Base-by-base conservation (phyloP, 768 basidiomycete species). In the Xerocomellus dryophilus region DNA sequence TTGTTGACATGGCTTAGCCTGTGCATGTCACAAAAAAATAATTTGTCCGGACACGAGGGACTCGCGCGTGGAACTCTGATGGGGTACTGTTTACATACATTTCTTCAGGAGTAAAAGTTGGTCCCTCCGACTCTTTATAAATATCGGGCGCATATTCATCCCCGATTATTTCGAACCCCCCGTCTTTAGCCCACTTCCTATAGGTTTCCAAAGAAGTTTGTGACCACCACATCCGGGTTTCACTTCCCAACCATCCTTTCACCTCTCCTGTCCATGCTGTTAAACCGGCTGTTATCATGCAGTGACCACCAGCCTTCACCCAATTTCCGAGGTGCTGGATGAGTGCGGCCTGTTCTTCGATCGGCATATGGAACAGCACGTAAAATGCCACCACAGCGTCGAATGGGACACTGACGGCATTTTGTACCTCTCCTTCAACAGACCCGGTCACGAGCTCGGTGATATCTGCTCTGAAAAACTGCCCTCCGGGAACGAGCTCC, bases 321-420 rank as follows among this genome's bases (percentile, higher is more conserved):
- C 65, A 60, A 65, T 64, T 56, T 62, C 60, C 65, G 53, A 56
- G 42, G 31, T 46, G 42, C 10, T 18, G 46, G 32, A 61, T 45
- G 34, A 56, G 47, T 38, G 43, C 55, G 47, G 9, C 45, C 36
- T 39, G 51, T 32, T 53, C 56, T 21, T 54, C 42, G 42, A 59
- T 21, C 25, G 51, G 54, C 36, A 58, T 47, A n/a, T 53, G 47
- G 41, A 54, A 38, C 3, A 47, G 31, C 45, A 56, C 29, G n/a
- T 53, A 52, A 42, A 50, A 23, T 40, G 47, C 43, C 11, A 58
- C 36, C 21, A 51, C 43, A 34, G 50, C 47, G 4, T 52, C 50
- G 7, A 43, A 56, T 9, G 42, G 34, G 7, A 14, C 41, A 43
- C 43, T 25, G 34, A 53, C 18, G 18, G 31, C 29, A 47, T 41